Percentiles rank a stretch among this genome's conserved stretches.
Conservation (phyloP, 2,329 filamentous ascomycete species). For the Pseudogymnoascus pannorum region DNA sequence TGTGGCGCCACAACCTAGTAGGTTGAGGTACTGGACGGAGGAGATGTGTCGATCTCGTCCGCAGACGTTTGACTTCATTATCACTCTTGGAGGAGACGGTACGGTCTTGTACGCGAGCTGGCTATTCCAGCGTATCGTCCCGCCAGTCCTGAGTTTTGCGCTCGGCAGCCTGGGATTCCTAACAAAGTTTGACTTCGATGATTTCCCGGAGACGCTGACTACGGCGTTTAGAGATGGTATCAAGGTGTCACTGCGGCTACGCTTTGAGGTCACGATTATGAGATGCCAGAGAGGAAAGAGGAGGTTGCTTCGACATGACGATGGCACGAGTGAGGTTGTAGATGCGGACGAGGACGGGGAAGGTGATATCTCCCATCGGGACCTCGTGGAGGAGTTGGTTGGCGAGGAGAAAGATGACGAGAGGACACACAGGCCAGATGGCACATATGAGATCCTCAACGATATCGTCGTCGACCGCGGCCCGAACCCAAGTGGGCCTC, state of each 20-base stretch:
- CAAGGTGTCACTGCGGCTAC: conserved; percentile 75
- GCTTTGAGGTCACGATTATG: conserved; percentile 95
- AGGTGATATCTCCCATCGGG: conserved; percentile 39
- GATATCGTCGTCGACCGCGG: conserved; percentile 95
- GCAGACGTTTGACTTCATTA: conserved; percentile 86
- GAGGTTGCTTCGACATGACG: conserved; percentile 20
- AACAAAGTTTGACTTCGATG: conserved; percentile 89
- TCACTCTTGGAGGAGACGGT: conserved; percentile 91
- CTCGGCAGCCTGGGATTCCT: conserved; percentile 89
- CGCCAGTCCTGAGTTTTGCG: conserved; percentile 85
- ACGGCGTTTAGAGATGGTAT: conserved; percentile 75
- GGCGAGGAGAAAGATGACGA: conserved; percentile 79
- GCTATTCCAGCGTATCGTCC: conserved; percentile 93
- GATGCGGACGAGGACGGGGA: conserved; percentile 17
- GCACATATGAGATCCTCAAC: conserved; percentile 85
- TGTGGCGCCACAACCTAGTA: conserved; percentile 15
- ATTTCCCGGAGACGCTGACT: conserved; percentile 61
- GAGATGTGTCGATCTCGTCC: conserved; percentile 70
- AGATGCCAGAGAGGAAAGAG: conserved; percentile 52
- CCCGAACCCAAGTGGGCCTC: conserved; percentile 75
- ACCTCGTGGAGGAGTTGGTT: conserved; percentile 83
- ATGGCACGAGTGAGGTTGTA: conserved; percentile 9
- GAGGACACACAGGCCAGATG: conserved; percentile 76
- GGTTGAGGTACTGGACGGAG: conserved; percentile 78
- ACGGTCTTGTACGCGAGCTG: conserved; percentile 94